A percentile compares a stretch with the other conserved stretches of the same genome.
These are phyloP conservation scores for Anastatica hierochuntica DNA, from an alignment of 345 rosid genomes.

Conservation along the genomic window DNA sequence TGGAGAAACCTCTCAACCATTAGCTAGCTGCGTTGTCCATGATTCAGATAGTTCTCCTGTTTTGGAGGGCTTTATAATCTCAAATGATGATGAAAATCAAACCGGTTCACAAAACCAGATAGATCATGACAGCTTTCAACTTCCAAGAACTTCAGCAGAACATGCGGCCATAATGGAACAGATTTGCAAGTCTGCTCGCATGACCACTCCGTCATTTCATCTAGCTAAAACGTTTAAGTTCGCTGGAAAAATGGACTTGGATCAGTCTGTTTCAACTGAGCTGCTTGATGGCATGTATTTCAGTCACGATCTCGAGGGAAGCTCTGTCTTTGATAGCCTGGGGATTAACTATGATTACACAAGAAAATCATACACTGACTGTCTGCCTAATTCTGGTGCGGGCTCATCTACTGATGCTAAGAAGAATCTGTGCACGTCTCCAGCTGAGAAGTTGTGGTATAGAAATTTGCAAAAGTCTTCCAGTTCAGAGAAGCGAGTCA, in stretches of 20 bases:
- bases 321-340: conserved; percentile 28
- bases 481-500: conserved; percentile 59
- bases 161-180: conserved; percentile 46
- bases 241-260: conserved; percentile 26
- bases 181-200: conserved; percentile 59
- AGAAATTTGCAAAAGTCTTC: conserved; percentile 43
- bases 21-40: conserved; percentile 14
- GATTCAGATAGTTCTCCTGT: conserved; percentile 36
- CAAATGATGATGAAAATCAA: conserved; percentile 32
- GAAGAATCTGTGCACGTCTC: conserved; percentile 49
- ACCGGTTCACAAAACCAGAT: conserved; percentile 24
- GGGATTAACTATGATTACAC: conserved; percentile 26
- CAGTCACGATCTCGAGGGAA: conserved; percentile 27
- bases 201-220: conserved; percentile 48
- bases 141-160: conserved; percentile 43
- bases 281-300: conserved; percentile 42
- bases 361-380: conserved; percentile 37
- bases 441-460: conserved; percentile 70
- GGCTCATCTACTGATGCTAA: conserved; percentile 31
- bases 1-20: conserved; percentile 25
- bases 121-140: conserved; percentile 39
- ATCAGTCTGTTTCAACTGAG: conserved; percentile 61
- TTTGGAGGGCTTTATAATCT: conserved; percentile 53
- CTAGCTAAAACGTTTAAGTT: conserved; percentile 34
- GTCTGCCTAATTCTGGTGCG: conserved; percentile 31